A percentile compares a stretch with the other conserved stretches of the same genome.
These are phyloP conservation scores for Picochlorum sp. DNA, from an alignment of 139 green algal species.

Conservation along the genomic window DNA sequence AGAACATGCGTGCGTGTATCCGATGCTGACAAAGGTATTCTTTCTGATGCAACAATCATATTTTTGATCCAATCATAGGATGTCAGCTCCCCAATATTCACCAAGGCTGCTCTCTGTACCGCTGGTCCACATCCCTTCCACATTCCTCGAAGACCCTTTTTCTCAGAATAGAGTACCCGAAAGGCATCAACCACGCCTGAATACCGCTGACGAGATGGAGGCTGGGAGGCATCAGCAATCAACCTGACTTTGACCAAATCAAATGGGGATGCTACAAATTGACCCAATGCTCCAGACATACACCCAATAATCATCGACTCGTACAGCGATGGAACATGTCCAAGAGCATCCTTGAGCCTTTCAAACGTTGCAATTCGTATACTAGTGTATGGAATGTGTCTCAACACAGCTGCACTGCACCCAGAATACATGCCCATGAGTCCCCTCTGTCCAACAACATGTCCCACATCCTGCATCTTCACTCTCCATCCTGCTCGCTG, in stretches of 20 bases:
- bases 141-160: conserved; percentile 44
- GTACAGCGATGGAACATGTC: background rate
- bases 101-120: conserved; percentile 52
- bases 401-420: conserved; percentile 36
- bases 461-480: no score
- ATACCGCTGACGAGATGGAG: conserved; percentile 31
- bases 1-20: conserved; percentile 41
- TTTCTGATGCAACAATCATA: conserved; percentile 19
- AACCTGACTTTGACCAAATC: conserved; percentile 61
- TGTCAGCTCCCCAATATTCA: conserved; percentile 63
- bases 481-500: background rate
- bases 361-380: conserved; percentile 52
- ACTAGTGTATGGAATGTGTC: conserved; percentile 51
- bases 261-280: conserved; percentile 49
- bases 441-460: conserved; percentile 28
- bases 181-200: conserved; percentile 7
- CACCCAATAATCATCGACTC: conserved; percentile 32
- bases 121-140: conserved; percentile 50
- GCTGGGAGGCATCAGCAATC: conserved; percentile 37
- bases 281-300: conserved; percentile 41
- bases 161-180: conserved; percentile 7
- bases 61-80: conserved; percentile 52
- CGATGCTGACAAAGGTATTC: conserved; percentile 13
- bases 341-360: conserved; percentile 1
- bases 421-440: conserved; percentile 41